Base-by-base conservation (phyloP, 495 filamentous ascomycete species). In the Penicillium coprophilum region DNA sequence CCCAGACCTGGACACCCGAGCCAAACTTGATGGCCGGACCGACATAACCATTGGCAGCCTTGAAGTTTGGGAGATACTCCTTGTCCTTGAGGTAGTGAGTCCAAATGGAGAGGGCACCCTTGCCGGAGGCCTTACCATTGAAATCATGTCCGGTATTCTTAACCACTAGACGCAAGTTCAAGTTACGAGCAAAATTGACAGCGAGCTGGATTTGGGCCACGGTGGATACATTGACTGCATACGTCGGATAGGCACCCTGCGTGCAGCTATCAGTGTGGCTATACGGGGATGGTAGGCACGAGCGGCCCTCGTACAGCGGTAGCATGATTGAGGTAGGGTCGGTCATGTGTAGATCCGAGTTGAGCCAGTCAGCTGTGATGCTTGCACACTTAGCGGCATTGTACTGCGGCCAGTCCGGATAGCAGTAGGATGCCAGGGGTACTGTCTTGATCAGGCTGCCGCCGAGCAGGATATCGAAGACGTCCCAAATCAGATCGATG, bases 141-240 rank as follows among this genome's bases (percentile, higher is more conserved):
- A 82, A 86, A 62, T 87, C 84, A 57, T 88, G 87, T 27, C 88
- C 87, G 2, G 87, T 91, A 58, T 88, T 89, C 75, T 87, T 87
- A 49, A 89, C 76, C 0, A 84, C 72, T 2, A 90, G 68, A 38
- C 86, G 72, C 1, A 89, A 55, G 21, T 80, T 79, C 20, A 72
- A 71, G 20, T 86, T 80, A 43, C 79, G 74, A 3, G 85, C 86
- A 71, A 87, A 88, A 62, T 82, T 82, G 17, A 89, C 76, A 0
- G 82, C 80, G 9, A 77, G 71, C 54, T 82, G 79, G 30, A 88
- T 68, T 52, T 90, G 77, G 46, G 73, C 73, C 15, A 79, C 78
- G 5, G 61, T 81, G 39, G 69, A 79, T 2, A 77, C 84, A 39
- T 85, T 85, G 36, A 88, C 80, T 1, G 81, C 79, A 53, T 86